phyloP scores from a whole-genome alignment of 2,329 filamentous ascomycete species.

The Acephala macrosclerotiorum region DNA sequence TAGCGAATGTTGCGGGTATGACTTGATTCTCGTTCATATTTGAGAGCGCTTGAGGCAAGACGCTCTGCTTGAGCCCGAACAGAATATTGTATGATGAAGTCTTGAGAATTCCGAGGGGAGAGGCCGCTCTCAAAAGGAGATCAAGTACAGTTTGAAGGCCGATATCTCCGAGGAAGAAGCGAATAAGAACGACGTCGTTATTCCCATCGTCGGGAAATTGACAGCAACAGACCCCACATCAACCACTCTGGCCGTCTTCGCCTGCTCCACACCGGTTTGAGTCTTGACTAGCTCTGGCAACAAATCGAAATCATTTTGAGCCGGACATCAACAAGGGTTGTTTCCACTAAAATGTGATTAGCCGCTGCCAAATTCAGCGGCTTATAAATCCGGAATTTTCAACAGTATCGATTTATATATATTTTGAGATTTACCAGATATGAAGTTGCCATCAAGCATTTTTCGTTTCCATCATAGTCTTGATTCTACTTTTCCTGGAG shows the following conservation, averaged over 20 bases:
- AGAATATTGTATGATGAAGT: background rate
- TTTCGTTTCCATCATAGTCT: no score
- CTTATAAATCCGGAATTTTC: background rate
- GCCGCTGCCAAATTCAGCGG: background rate
- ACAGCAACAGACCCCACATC: background rate
- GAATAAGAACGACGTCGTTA: background rate
- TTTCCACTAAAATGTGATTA: background rate
- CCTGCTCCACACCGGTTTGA: background rate
- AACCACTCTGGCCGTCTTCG: slow-evolving; percentile 8
- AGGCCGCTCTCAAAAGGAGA: background rate
- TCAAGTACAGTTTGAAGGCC: background rate
- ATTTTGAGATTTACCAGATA: no score
- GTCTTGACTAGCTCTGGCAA: background rate
- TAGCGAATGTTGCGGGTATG: background rate
- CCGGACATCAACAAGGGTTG: background rate
- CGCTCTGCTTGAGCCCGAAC: background rate
- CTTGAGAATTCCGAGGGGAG: background rate
- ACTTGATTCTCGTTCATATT: background rate
- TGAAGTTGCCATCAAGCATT: no score
- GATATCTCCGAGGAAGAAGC: slow-evolving; percentile 1
- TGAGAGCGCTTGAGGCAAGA: background rate
- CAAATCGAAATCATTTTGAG: background rate
- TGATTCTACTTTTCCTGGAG: no score
- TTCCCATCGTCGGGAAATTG: background rate
- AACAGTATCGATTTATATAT: background rate